Conservation (phyloP, 768 basidiomycete genomes). For the Lactarius vividus region DNA sequence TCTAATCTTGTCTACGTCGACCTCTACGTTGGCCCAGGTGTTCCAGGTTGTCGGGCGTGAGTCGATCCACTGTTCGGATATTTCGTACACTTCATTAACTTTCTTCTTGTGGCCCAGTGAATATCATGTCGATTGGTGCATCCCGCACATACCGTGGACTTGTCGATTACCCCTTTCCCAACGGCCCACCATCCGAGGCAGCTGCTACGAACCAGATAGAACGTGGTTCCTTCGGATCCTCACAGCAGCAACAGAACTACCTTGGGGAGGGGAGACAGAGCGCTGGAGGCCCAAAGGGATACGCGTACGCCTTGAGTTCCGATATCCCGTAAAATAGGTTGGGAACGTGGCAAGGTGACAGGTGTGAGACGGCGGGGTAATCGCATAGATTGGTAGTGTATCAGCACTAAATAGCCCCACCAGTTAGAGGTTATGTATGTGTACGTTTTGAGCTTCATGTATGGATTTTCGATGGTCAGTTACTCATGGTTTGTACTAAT, state of each 20-base stretch:
- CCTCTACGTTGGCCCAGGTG: neutral
- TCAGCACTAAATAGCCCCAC: neutral
- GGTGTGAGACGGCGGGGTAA: neutral
- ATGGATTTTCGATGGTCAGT: neutral
- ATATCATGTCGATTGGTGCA: neutral
- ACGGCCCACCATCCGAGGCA: no score
- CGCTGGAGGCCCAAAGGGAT: neutral
- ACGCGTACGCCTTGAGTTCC: neutral
- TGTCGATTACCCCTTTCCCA: neutral
- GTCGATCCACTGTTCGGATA: neutral
- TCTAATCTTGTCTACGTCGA: neutral
- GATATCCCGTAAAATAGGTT: neutral
- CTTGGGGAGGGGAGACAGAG: neutral
- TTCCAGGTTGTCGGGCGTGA: neutral
- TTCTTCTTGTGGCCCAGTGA: neutral
- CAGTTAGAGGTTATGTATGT: neutral
- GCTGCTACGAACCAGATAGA: neutral
- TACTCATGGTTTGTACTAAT: neutral
- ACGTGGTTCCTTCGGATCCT: neutral
- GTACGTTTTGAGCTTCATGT: neutral
- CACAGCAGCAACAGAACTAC: neutral
- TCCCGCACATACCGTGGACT: neutral
- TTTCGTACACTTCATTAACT: neutral
- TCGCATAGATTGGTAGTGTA: neutral
- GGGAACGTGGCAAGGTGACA: neutral